phyloP scores from a whole-genome alignment of 176 grass and related monocot genomes.

The Musa troglodytarum region DNA sequence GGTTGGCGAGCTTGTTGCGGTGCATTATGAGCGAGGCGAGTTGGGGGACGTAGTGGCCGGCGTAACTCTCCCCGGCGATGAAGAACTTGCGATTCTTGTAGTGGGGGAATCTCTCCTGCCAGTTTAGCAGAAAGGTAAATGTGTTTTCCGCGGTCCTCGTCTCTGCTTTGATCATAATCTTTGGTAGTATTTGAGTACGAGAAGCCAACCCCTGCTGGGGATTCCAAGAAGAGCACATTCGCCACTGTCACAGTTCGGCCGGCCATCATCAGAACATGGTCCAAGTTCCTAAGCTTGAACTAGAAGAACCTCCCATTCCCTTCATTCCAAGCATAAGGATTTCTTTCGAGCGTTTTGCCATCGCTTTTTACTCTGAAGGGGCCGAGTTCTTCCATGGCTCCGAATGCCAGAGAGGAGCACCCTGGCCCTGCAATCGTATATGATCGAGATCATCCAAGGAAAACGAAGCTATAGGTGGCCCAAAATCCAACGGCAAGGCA shows the following conservation, averaged over 20 bases:
- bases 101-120: constrained; percentile 34
- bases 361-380: constrained; percentile 53
- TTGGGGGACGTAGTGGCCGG: constrained; percentile 36
- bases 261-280: not conserved
- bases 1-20: constrained; percentile 9
- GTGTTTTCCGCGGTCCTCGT: constrained; percentile 28
- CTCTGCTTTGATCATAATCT: constrained; percentile 33
- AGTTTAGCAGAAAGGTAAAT: constrained; percentile 20
- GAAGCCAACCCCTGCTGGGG: constrained; percentile 55
- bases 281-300: not conserved
- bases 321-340: constrained; percentile 39
- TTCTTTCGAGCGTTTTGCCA: constrained; percentile 40
- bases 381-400: constrained; percentile 46
- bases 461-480: too few relatives aligned
- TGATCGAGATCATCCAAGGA: not conserved
- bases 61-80: constrained; percentile 57
- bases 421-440: constrained; percentile 37
- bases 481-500: not conserved
- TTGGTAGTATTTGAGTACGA: constrained; percentile 34
- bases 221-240: constrained; percentile 55
- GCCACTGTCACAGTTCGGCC: constrained; percentile 24
- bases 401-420: constrained; percentile 45
- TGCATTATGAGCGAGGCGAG: constrained; percentile 33
- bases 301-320: constrained; percentile 6
- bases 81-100: constrained; percentile 25